A percentile compares a stretch with the other conserved stretches of the same genome.
Conservation (phyloP, 495 filamentous ascomycete species). For the Penicillium pancosmium region DNA sequence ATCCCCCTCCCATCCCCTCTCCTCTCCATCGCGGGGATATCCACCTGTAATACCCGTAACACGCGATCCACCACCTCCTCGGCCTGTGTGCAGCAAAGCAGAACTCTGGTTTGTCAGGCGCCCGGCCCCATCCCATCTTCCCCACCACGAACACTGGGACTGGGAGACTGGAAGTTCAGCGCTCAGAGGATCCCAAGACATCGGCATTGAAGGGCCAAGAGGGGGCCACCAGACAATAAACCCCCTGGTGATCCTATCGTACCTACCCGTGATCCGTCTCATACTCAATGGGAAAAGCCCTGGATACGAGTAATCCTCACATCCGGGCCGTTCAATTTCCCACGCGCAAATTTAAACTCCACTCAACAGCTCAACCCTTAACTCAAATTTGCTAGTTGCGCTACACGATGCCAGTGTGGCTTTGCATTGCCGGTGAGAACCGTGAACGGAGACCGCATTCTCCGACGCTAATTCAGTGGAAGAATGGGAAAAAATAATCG, state of each 20-base stretch:
- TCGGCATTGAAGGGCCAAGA: slow-evolving; percentile 2
- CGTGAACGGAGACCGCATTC: too few species aligned
- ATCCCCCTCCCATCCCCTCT: not conserved
- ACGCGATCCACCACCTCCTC: slow-evolving; percentile 4
- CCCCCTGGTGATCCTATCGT: too few species aligned
- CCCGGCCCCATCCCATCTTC: slow-evolving; percentile 7
- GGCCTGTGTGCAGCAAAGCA: slow-evolving; percentile 19
- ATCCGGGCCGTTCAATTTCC: too few species aligned
- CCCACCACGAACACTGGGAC: not conserved
- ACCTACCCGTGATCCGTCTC: too few species aligned
- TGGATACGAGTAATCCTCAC: too few species aligned
- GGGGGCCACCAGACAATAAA: not conserved
- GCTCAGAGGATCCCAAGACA: not conserved
- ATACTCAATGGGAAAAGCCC: too few species aligned
- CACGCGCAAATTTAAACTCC: too few species aligned
- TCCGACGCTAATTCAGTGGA: too few species aligned
- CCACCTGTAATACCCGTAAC: slow-evolving; percentile 6
- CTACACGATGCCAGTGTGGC: too few species aligned
- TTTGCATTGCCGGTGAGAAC: too few species aligned
- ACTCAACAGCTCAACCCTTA: too few species aligned
- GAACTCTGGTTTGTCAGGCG: slow-evolving; percentile 22
- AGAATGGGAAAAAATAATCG: not conserved
- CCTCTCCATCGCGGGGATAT: not conserved
- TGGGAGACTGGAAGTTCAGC: not conserved
- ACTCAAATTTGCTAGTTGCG: too few species aligned